phyloP scores from a whole-genome alignment of 345 rosid species.

The Brassica cretica region DNA sequence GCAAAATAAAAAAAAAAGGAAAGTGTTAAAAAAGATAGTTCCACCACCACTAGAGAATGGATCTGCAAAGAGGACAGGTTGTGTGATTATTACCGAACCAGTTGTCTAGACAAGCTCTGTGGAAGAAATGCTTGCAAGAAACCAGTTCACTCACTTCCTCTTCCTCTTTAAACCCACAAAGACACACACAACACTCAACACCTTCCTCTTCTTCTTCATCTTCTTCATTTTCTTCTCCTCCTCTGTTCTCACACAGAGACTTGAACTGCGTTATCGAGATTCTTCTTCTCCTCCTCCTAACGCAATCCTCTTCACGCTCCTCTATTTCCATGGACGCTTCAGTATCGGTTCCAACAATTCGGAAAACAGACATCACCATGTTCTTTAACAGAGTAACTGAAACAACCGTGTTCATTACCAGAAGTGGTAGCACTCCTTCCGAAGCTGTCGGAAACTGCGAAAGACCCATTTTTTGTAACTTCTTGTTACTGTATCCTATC shows the following conservation, averaged over 20 bases:
- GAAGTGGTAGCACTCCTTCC: slow-evolving; percentile 66
- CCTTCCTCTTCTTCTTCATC: slow-evolving; percentile 14
- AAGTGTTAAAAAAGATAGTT: slow-evolving; percentile 11
- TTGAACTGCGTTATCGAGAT: slow-evolving; percentile 56
- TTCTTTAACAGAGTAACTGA: slow-evolving; percentile 63
- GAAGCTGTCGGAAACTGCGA: slow-evolving; percentile 59
- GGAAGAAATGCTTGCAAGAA: slow-evolving; percentile 86
- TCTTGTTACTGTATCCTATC: not conserved
- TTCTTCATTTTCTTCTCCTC: slow-evolving; percentile 12
- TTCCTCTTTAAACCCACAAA: slow-evolving; percentile 66
- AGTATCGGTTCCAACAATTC: slow-evolving; percentile 29
- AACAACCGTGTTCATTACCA: slow-evolving; percentile 65
- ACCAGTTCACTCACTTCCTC: slow-evolving; percentile 80
- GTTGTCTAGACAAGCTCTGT: slow-evolving; percentile 66
- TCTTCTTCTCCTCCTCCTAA: slow-evolving; percentile 36
- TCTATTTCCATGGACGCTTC: slow-evolving; percentile 24
- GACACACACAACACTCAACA: slow-evolving; percentile 73
- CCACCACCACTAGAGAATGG: slow-evolving; percentile 42
- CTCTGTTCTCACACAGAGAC: slow-evolving; percentile 40
- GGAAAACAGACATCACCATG: slow-evolving; percentile 53
- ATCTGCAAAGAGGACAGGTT: slow-evolving; percentile 85
- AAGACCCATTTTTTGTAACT: slow-evolving; percentile 55
- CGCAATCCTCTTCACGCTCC: slow-evolving; percentile 25
- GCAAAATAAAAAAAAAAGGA: not conserved
- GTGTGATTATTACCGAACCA: slow-evolving; percentile 63